phyloP scores from a whole-genome alignment of 495 filamentous ascomycete genomes.

The Lichenothelia convexa region DNA sequence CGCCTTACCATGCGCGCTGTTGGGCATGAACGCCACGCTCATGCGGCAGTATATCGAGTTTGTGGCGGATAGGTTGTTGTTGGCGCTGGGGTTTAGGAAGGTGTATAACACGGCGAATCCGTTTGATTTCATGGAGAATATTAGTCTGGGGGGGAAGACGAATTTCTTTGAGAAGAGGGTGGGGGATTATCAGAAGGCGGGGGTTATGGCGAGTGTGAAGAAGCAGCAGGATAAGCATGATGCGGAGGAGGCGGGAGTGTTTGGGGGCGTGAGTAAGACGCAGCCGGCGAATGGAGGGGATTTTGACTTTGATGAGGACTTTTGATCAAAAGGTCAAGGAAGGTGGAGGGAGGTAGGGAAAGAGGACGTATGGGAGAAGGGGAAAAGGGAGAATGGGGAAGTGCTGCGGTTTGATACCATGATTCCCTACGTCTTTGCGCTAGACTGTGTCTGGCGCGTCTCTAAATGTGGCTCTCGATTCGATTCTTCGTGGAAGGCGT shows the following conservation, averaged over 20 bases:
- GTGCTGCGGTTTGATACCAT: no score
- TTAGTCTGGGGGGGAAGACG: slow-evolving; percentile 95
- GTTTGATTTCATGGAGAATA: slow-evolving; percentile 99
- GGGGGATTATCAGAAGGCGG: slow-evolving; percentile 97
- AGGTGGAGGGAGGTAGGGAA: no score
- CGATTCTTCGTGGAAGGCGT: no score
- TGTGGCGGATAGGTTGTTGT: slow-evolving; percentile 83
- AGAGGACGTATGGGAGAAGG: no score
- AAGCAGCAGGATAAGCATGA: slow-evolving; percentile 42
- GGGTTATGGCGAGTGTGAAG: slow-evolving; percentile 89
- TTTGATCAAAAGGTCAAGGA: no score
- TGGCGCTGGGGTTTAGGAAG: slow-evolving; percentile 85
- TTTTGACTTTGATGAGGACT: slow-evolving; percentile 93
- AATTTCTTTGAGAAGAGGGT: slow-evolving; percentile 99
- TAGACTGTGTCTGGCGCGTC: no score
- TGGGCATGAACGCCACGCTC: slow-evolving; percentile 91
- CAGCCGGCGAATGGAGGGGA: slow-evolving; percentile 50
- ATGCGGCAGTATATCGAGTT: slow-evolving; percentile 99
- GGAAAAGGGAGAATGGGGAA: no score
- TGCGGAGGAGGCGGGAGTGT: slow-evolving; percentile 13
- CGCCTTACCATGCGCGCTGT: slow-evolving; percentile 73
- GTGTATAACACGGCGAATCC: slow-evolving; percentile 84
- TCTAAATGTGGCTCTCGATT: no score
- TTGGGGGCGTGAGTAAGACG: no score
- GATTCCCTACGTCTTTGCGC: no score